phyloP scores from a whole-genome alignment of 176 grass and related monocot genomes.

The Miscanthus lutarioriparius region DNA sequence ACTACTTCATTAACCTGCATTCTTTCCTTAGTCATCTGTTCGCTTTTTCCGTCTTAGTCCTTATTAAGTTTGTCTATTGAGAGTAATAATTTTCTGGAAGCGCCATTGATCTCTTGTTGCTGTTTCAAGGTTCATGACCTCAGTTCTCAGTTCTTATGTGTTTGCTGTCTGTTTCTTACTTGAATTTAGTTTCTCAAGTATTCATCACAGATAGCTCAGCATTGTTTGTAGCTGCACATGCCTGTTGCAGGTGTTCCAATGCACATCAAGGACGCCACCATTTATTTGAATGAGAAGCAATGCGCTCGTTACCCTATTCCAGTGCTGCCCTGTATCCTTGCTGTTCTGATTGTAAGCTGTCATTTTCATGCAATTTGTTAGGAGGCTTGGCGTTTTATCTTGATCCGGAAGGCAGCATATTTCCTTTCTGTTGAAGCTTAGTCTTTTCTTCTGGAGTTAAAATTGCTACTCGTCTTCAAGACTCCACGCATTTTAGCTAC shows the following conservation, averaged over 20 bases:
- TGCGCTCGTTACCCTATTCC: neutral
- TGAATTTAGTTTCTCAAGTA: neutral
- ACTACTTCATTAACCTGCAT: neutral
- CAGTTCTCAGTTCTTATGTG: neutral
- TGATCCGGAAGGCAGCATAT: constrained; percentile 38
- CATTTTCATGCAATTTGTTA: constrained; percentile 7
- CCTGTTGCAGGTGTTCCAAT: neutral
- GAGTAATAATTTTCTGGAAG: neutral
- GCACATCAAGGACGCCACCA: neutral
- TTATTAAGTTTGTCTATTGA: neutral
- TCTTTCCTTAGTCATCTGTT: neutral
- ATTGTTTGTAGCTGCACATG: constrained; percentile 21
- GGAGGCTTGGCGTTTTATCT: constrained; percentile 32
- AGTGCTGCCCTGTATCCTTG: constrained; percentile 16
- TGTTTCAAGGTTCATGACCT: neutral
- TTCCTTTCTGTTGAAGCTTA: constrained; percentile 17
- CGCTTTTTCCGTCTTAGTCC: neutral
- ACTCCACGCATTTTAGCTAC: constrained; percentile 1
- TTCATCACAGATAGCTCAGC: neutral
- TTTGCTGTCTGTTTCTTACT: neutral
- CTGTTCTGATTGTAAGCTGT: constrained; percentile 20
- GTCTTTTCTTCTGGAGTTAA: constrained; percentile 14
- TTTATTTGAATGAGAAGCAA: constrained; percentile 28
- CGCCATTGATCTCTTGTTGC: neutral
- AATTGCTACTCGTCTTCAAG: constrained; percentile 8